A percentile compares a stretch with the other conserved stretches of the same genome.
These are phyloP conservation scores for Paspalum vaginatum DNA, from an alignment of 176 grass and related monocot species.

Conservation along the genomic window DNA sequence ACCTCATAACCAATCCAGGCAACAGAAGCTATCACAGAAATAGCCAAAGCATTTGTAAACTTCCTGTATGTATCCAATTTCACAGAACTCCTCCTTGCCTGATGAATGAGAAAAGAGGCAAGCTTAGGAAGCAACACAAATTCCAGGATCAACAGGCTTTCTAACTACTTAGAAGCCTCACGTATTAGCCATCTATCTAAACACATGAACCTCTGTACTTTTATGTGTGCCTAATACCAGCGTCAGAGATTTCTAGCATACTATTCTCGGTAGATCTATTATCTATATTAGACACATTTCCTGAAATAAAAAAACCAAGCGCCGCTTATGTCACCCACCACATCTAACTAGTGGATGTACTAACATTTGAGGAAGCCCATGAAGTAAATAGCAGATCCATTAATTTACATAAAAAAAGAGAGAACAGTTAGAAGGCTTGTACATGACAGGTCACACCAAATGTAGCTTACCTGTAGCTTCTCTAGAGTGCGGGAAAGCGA, in stretches of 20 bases:
- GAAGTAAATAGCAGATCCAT: not conserved
- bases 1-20: constrained; percentile 99
- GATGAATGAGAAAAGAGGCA: constrained; percentile 42
- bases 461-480: constrained; percentile 77
- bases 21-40: constrained; percentile 93
- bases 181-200: not conserved
- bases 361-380: not conserved
- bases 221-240: not conserved
- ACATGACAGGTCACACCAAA: not conserved
- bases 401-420: constrained; percentile 14
- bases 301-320: constrained; percentile 4
- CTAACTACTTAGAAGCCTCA: constrained; percentile 17
- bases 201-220: not conserved
- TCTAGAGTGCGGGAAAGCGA: constrained; percentile 96
- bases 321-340: not conserved
- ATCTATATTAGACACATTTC: constrained; percentile 4
- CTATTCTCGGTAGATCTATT: not conserved
- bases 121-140: constrained; percentile 25
- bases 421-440: not conserved
- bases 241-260: constrained; percentile 1
- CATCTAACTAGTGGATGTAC: not conserved
- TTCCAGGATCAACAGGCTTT: constrained; percentile 30
- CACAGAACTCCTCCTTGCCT: constrained; percentile 87
- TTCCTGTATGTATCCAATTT: constrained; percentile 97
- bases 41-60: constrained; percentile 87